These are phyloP conservation scores for Colletotrichum trifolii DNA, from an alignment of 2,329 filamentous ascomycete species.

Conservation along the genomic window DNA sequence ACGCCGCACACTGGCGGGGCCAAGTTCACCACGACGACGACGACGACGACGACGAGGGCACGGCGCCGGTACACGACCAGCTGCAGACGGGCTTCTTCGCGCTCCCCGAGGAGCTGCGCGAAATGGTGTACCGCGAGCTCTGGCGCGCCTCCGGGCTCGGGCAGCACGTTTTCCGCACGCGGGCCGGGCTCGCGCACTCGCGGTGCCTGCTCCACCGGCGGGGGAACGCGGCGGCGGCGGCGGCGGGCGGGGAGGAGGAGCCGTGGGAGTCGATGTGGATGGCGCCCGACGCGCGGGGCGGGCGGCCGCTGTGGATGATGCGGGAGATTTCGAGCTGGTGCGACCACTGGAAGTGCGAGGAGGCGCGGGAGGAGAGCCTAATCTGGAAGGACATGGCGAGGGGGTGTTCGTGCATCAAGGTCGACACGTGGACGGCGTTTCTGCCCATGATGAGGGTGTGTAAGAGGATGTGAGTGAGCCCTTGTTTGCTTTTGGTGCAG, in stretches of 20 bases:
- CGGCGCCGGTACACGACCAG: not conserved
- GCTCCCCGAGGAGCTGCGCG: conserved; percentile 23
- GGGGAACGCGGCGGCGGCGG: not conserved
- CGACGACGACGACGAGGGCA: not conserved
- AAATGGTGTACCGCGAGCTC: conserved; percentile 27
- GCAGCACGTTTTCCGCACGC: conserved; percentile 24
- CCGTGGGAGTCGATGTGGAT: conserved; percentile 24
- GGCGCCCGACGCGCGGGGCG: conserved; percentile 14
- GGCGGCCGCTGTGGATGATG: conserved; percentile 22
- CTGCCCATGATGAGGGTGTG: conserved; percentile 26
- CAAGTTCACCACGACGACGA: not conserved
- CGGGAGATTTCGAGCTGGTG: conserved; percentile 31
- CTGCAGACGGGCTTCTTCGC: conserved; percentile 2
- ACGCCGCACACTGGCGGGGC: not conserved
- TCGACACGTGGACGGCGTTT: conserved; percentile 18
- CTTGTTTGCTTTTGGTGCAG: no score
- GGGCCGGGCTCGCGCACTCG: conserved; percentile 21
- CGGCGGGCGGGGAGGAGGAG: not conserved
- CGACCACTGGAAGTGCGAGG: conserved; percentile 32
- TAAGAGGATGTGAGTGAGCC: conserved; percentile 25
- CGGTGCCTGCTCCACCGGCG: conserved; percentile 10
- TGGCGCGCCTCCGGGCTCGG: conserved; percentile 22
- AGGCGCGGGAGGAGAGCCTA: conserved; percentile 18
- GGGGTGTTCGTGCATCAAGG: not conserved
- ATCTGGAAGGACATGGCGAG: conserved; percentile 17